Evolutionary conservation across 2,329 filamentous ascomycete species (phyloP).

Genomic region (Colletotrichum sp.): DNA sequence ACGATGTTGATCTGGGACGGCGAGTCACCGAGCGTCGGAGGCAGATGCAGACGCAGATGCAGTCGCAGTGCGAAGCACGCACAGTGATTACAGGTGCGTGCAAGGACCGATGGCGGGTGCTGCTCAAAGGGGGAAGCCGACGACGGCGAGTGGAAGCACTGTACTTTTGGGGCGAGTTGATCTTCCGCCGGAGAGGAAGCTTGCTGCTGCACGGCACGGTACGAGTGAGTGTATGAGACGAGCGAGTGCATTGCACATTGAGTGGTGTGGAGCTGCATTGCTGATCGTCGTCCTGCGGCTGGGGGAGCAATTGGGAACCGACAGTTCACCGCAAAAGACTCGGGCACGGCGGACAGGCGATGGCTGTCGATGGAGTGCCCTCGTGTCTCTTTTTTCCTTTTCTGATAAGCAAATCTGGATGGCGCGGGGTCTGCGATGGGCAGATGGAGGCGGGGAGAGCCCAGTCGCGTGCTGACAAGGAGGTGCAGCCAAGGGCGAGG

Average conservation of each 20-base stretch:
- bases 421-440: neutral
- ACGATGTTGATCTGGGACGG: neutral
- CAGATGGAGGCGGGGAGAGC: constrained; percentile 9
- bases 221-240: neutral
- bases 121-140: neutral
- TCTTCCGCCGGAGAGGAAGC: neutral
- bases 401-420: constrained; percentile 7
- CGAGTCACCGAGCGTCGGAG: neutral
- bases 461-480: constrained; percentile 4
- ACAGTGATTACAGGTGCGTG: neutral
- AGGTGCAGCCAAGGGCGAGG: neutral
- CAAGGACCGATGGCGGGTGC: neutral
- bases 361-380: constrained; percentile 3
- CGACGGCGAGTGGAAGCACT: neutral
- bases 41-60: neutral
- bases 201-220: neutral
- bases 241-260: neutral
- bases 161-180: neutral
- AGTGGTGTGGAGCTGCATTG: neutral
- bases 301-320: neutral
- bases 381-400: constrained; percentile 1
- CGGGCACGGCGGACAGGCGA: constrained; percentile 13
- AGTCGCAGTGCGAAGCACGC: neutral
- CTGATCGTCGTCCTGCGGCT: constrained; percentile 5
- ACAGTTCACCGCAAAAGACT: neutral